Conservation (phyloP, 331 rosid genomes). For the Saraca asoca region DNA sequence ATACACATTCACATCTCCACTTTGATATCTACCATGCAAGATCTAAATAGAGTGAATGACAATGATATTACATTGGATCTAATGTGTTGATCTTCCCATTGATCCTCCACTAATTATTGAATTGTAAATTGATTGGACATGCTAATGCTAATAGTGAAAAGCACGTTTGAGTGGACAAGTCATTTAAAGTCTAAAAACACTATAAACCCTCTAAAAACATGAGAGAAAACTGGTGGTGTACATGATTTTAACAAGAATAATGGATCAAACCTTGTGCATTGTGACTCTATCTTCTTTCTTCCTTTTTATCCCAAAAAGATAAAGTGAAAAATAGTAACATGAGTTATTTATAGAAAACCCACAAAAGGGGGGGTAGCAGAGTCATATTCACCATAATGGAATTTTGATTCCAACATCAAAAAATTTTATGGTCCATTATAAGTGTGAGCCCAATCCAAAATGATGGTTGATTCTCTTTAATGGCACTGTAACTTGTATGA, state of each 20-base stretch:
- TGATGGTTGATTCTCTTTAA: slow-evolving; percentile 53
- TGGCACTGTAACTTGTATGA: slow-evolving; percentile 57
- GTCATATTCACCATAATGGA: slow-evolving; percentile 28
- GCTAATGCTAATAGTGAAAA: slow-evolving; percentile 37
- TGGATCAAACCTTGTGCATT: not conserved
- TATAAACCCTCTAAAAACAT: too few relatives aligned
- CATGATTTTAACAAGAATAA: too few relatives aligned
- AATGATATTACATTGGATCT: slow-evolving; percentile 32
- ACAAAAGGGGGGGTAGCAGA: slow-evolving; percentile 23
- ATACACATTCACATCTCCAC: slow-evolving; percentile 5
- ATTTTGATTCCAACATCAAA: slow-evolving; percentile 40
- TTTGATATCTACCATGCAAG: slow-evolving; percentile 16
- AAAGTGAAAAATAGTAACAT: slow-evolving; percentile 28
- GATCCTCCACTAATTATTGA: slow-evolving; percentile 45
- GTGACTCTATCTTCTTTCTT: slow-evolving; percentile 27
- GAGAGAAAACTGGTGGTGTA: too few relatives aligned
- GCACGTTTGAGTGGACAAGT: slow-evolving; percentile 31
- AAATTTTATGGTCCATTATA: slow-evolving; percentile 42
- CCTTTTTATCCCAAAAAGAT: slow-evolving; percentile 19
- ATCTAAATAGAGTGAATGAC: slow-evolving; percentile 31
- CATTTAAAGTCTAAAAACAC: slow-evolving; percentile 16
- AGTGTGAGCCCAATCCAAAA: slow-evolving; percentile 59
- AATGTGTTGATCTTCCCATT: slow-evolving; percentile 26
- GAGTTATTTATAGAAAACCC: slow-evolving; percentile 30
- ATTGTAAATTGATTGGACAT: slow-evolving; percentile 45